Percentiles rank a stretch among this genome's conserved stretches.
Evolutionary conservation across 768 basidiomycete genomes (phyloP).

Genomic region (Calvatia gigantea): DNA sequence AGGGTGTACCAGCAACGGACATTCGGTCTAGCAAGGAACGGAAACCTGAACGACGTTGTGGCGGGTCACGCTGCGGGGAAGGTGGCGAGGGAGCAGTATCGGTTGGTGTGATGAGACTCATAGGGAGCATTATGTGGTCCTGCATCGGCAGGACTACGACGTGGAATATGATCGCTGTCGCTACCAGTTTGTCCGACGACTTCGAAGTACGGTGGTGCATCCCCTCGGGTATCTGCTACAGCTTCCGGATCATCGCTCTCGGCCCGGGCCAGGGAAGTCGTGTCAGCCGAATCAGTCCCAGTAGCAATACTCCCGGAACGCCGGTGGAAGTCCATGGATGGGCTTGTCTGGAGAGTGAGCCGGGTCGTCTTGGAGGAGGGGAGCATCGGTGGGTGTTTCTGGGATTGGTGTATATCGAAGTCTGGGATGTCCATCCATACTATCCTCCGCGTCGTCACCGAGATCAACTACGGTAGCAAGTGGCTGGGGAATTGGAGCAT

Average conservation of each 20-base stretch:
- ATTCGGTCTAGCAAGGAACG: conserved; percentile 41
- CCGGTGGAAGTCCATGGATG: conserved; percentile 17
- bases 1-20: conserved; percentile 23
- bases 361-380: conserved; percentile 35
- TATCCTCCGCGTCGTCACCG: conserved; percentile 34
- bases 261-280: conserved; percentile 24
- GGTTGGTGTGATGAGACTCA: not conserved
- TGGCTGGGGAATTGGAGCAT: conserved; percentile 37
- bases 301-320: conserved; percentile 21
- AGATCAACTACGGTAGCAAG: conserved; percentile 35
- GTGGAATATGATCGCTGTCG: not conserved
- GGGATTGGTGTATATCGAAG: conserved; percentile 37
- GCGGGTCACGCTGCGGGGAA: conserved; percentile 15
- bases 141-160: not conserved
- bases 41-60: conserved; percentile 43
- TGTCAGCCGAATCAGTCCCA: conserved; percentile 31
- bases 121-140: not conserved
- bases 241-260: conserved; percentile 20
- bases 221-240: conserved; percentile 45
- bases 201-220: conserved; percentile 69
- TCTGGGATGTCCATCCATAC: conserved; percentile 25
- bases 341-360: conserved; percentile 20
- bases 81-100: not conserved
- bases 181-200: conserved; percentile 27
- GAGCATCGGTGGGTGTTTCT: conserved; percentile 35